Evolutionary conservation across 2,329 filamentous ascomycete species (phyloP), one percentile per base, ranked within the genome.

Genomic region (Ophiostoma ips): DNA sequence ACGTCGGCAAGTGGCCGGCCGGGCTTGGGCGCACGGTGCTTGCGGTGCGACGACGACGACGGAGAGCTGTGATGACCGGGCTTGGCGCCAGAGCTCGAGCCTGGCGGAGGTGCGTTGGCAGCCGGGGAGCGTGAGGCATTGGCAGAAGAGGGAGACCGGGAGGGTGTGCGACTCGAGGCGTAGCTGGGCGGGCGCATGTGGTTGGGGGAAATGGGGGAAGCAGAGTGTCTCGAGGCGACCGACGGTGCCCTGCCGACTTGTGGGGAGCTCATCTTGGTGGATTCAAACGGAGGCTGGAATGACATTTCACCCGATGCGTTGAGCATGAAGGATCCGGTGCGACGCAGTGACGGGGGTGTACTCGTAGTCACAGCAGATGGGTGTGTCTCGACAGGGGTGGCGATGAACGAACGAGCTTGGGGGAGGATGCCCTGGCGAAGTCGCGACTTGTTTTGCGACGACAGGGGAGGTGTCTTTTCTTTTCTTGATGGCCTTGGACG

Each of bases 1-100:
- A 73, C 71, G 63, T 96, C 89, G 2, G 86, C 76, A 24, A 81
- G 76, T 15, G 83, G 72, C 58, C 81, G 71, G 59, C 73, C 76
- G 62, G 78, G 81, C 57, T 72, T 75, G 61, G 72, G 62, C 83
- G 81, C 2, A 77, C 76, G 24, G 77, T 68, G 46, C 81, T 50
- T 52, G 13, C 44, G 36, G 18, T n/a, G 35, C 10, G 51, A 48
- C 19, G 31, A n/a, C n/a, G n/a, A n/a, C n/a, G n/a, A n/a, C n/a
- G n/a, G n/a, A n/a, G n/a, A 37, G 35, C 41, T 46, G 24, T 30
- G 48, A 16, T 30, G 48, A 15, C 37, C 44, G 2, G 47, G 16
- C 37, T 12, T 40, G 9, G 21, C 6, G 30, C n/a, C 43, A 3
- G 43, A 31, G 8, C 28, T 33, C 15, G 43, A 15, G 16, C 30